Evolutionary conservation across 352 stramenopile genomes (phyloP).

Genomic region (Heterotrichella gracilis): DNA sequence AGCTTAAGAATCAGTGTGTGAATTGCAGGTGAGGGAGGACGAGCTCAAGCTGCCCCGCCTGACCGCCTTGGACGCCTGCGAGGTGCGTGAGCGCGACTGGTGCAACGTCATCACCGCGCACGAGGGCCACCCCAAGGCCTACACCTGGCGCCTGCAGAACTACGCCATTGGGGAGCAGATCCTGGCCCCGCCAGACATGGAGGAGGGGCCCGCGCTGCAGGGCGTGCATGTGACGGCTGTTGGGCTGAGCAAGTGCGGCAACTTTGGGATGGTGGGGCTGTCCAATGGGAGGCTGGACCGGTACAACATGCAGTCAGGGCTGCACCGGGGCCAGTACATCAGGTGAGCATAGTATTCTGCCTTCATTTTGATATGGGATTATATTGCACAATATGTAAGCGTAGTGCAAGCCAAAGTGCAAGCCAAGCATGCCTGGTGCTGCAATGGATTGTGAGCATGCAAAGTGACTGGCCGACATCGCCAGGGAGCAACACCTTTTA

Average conservation of each 20-base stretch:
- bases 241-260: constrained; percentile 46
- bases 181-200: constrained; percentile 23
- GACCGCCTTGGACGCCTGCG: constrained; percentile 46
- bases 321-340: constrained; percentile 49
- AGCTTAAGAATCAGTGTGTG: no score
- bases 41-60: constrained; percentile 57
- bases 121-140: constrained; percentile 49
- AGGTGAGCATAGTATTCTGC: no score
- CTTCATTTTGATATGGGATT: no score
- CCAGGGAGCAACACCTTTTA: no score
- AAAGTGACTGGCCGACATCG: no score
- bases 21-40: constrained; percentile 35
- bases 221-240: constrained; percentile 32
- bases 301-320: constrained; percentile 74
- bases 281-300: constrained; percentile 52
- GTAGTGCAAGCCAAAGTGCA: no score
- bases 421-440: no score
- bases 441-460: no score
- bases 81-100: constrained; percentile 48
- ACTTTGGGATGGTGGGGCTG: constrained; percentile 61
- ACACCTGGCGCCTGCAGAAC: constrained; percentile 60
- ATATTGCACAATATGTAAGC: no score
- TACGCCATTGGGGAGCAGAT: constrained; percentile 59
- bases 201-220: neutral
- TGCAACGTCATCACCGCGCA: constrained; percentile 70